Percentiles rank a stretch among this genome's conserved stretches.
Conservation (phyloP, 2,329 filamentous ascomycete species). For the Rhytidhysteron rufulum region DNA sequence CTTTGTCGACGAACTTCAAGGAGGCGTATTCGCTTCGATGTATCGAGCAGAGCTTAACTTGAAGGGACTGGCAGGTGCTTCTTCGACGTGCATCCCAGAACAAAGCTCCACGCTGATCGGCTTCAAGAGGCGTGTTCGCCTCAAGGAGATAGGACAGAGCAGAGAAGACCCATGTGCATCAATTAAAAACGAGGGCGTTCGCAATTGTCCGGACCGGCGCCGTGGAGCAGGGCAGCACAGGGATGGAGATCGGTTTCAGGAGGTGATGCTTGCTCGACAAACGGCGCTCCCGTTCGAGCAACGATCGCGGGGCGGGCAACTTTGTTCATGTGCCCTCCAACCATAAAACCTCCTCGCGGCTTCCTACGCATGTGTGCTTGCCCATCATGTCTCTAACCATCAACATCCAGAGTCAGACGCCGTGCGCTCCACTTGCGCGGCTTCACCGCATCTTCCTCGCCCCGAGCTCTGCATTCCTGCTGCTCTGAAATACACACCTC, state of each 20-base stretch:
- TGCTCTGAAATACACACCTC: neutral
- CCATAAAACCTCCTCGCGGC: neutral
- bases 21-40: too few relatives aligned
- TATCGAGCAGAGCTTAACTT: too few relatives aligned
- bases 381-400: slow-evolving; percentile 1
- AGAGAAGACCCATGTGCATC: too few relatives aligned
- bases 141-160: too few relatives aligned
- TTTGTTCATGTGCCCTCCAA: slow-evolving; percentile 1
- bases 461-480: neutral
- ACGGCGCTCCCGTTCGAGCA: neutral
- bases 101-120: too few relatives aligned
- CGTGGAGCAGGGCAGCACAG: too few relatives aligned
- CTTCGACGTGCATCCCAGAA: too few relatives aligned
- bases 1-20: too few relatives aligned
- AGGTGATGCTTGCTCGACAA: neutral
- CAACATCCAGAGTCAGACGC: neutral
- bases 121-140: too few relatives aligned
- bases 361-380: neutral
- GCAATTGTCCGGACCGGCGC: too few relatives aligned
- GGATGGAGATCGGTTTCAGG: neutral
- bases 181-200: too few relatives aligned
- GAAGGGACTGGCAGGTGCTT: too few relatives aligned
- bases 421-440: neutral
- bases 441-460: neutral
- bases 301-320: neutral